Evolutionary conservation across 2,329 filamentous ascomycete species (phyloP).

Genomic region (Neopestalotiopsis clavispora): DNA sequence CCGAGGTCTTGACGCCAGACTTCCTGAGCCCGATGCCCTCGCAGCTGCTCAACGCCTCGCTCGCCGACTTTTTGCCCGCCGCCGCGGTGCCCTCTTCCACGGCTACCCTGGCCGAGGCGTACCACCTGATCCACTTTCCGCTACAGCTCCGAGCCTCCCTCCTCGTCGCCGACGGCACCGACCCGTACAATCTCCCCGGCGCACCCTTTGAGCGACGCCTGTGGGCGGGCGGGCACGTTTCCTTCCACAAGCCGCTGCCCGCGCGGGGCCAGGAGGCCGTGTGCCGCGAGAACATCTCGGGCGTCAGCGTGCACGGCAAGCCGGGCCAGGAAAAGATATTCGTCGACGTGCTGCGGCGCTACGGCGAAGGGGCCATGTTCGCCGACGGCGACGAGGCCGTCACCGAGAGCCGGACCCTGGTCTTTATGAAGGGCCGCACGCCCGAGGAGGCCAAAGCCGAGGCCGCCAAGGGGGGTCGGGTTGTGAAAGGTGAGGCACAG

Average conservation of each 20-base stretch:
- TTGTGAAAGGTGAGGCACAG: slow-evolving; percentile 34
- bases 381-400: slow-evolving; percentile 40
- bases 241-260: slow-evolving; percentile 49
- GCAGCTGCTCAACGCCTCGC: slow-evolving; percentile 67
- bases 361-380: slow-evolving; percentile 32
- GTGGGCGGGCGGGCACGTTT: slow-evolving; percentile 84
- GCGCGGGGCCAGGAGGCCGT: slow-evolving; percentile 45
- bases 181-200: slow-evolving; percentile 78
- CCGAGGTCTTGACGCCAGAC: slow-evolving; percentile 29
- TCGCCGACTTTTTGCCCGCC: slow-evolving; percentile 58
- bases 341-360: slow-evolving; percentile 55
- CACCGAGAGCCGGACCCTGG: slow-evolving; percentile 54
- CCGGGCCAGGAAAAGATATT: slow-evolving; percentile 50
- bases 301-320: slow-evolving; percentile 40
- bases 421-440: slow-evolving; percentile 50
- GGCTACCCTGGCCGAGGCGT: slow-evolving; percentile 62
- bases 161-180: slow-evolving; percentile 84
- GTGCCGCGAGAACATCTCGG: slow-evolving; percentile 52
- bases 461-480: slow-evolving; percentile 24
- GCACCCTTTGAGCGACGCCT: slow-evolving; percentile 75
- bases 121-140: slow-evolving; percentile 90
- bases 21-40: slow-evolving; percentile 63
- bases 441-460: slow-evolving; percentile 27
- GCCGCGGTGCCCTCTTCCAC: slow-evolving; percentile 26
- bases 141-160: slow-evolving; percentile 63